These are phyloP conservation scores for Eudorina sp. DNA, from an alignment of 139 green algal genomes.

Conservation along the genomic window DNA sequence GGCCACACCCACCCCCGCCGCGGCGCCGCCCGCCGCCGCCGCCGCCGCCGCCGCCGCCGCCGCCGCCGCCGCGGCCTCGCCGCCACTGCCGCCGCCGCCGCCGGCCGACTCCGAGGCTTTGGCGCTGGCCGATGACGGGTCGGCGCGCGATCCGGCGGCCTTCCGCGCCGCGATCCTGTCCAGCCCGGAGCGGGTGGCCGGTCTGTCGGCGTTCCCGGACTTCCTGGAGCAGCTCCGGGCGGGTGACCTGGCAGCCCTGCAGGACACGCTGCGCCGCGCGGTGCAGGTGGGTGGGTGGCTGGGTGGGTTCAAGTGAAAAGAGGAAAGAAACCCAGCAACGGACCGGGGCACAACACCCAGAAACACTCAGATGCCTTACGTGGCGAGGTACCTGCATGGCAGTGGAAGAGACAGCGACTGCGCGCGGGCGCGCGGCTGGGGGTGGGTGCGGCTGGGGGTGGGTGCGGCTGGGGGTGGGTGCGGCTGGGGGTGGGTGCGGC, in stretches of 20 bases:
- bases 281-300: constrained; percentile 2
- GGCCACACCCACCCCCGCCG: not conserved
- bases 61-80: not conserved
- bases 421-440: too few relatives aligned
- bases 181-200: constrained; percentile 67
- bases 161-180: constrained; percentile 71
- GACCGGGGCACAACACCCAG: too few relatives aligned
- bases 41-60: not conserved
- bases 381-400: too few relatives aligned
- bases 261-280: not conserved
- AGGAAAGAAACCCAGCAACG: too few relatives aligned
- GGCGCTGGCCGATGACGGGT: constrained; percentile 76
- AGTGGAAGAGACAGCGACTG: too few relatives aligned
- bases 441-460: too few relatives aligned
- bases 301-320: too few relatives aligned
- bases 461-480: too few relatives aligned
- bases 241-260: not conserved
- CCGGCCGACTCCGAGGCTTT: constrained; percentile 50
- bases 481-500: too few relatives aligned
- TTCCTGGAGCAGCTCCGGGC: not conserved
- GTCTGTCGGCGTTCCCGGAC: constrained; percentile 48
- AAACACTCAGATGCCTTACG: too few relatives aligned
- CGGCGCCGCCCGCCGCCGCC: not conserved
- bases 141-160: constrained; percentile 74
- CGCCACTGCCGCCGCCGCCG: not conserved